These are phyloP conservation scores for Paraurostyla sp. DNA, from an alignment of 73 alveolate genomes.

Conservation along the genomic window DNA sequence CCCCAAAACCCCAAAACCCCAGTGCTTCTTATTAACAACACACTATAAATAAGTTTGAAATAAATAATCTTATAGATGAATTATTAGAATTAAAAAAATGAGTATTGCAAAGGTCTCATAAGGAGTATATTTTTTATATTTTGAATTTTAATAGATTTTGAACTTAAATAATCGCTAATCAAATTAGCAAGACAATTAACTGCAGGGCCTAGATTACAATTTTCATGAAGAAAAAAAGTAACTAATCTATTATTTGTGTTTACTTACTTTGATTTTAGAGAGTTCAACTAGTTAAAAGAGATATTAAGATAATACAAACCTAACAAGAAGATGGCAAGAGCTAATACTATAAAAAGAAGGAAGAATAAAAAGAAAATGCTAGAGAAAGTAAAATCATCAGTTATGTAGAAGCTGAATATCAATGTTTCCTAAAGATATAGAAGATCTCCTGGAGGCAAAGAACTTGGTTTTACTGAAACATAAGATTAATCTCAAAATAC, in stretches of 20 bases:
- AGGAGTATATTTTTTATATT: background rate
- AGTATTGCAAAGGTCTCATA: conserved; percentile 24
- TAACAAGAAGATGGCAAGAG: conserved; percentile 31
- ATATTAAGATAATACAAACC: conserved; percentile 44
- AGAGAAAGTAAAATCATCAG: conserved; percentile 15
- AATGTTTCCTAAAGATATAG: too few relatives aligned
- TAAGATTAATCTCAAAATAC: too few relatives aligned
- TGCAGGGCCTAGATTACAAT: background rate
- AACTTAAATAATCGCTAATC: background rate
- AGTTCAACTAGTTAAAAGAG: conserved; percentile 38
- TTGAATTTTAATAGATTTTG: background rate
- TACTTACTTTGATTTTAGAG: too few relatives aligned
- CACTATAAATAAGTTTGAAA: too few relatives aligned
- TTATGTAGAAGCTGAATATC: background rate
- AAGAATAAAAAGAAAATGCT: conserved; percentile 27
- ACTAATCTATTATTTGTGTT: too few relatives aligned
- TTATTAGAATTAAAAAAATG: conserved; percentile 32
- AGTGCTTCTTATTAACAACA: too few relatives aligned
- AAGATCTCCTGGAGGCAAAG: too few relatives aligned
- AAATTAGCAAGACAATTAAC: background rate
- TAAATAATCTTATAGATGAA: background rate
- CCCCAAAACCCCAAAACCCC: too few relatives aligned
- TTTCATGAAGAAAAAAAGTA: conserved; percentile 2
- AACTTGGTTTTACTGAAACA: too few relatives aligned
- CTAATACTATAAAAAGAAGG: conserved; percentile 50